Conservation (phyloP, 1,284 basidiomycete species). For the Malassezia equina region DNA sequence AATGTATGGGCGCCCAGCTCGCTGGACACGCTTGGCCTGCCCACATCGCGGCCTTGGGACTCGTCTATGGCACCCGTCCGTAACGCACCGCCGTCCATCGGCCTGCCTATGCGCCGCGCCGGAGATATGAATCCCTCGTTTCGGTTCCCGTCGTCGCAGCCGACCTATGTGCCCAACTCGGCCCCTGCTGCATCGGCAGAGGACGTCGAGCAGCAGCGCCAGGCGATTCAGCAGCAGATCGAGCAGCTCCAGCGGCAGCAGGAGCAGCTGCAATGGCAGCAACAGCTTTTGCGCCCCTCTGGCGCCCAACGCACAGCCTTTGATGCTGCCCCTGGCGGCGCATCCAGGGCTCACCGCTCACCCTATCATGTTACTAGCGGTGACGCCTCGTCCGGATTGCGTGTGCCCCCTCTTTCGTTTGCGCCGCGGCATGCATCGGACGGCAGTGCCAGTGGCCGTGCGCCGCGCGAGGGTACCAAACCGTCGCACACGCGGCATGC, state of each 20-base stretch:
- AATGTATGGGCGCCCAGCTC: neutral
- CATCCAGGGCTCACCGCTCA: neutral
- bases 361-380: neutral
- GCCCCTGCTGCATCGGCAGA: constrained; percentile 44
- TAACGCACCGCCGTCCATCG: neutral
- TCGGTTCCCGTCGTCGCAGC: constrained; percentile 20
- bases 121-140: constrained; percentile 24
- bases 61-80: constrained; percentile 31
- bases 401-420: neutral
- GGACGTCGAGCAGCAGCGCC: constrained; percentile 40
- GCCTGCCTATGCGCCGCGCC: neutral
- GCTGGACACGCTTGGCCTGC: neutral
- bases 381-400: neutral
- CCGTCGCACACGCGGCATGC: constrained; percentile 24
- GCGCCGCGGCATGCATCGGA: neutral
- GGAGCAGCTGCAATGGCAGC: constrained; percentile 48
- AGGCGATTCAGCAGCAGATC: constrained; percentile 51
- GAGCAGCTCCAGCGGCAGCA: constrained; percentile 50
- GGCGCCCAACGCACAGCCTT: constrained; percentile 59
- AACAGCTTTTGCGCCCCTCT: constrained; percentile 50
- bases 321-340: neutral
- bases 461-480: neutral
- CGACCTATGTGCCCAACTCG: constrained; percentile 18
- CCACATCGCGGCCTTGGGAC: constrained; percentile 21
- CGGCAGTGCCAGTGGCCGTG: neutral